phyloP scores from a whole-genome alignment of 345 rosid species.

The Zanthoxylum bungeanum region DNA sequence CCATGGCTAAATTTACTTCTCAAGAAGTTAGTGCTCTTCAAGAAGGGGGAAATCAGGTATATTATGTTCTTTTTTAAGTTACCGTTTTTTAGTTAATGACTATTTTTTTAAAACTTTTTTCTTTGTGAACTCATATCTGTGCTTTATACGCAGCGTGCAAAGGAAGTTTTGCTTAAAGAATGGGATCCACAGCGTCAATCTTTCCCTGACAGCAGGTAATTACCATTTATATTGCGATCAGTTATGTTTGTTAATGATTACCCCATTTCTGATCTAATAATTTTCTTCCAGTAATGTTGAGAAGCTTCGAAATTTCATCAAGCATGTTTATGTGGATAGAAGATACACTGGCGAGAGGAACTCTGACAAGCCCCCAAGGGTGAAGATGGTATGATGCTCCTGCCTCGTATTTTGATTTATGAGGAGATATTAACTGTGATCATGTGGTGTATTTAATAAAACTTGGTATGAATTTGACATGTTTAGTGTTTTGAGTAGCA shows the following conservation, averaged over 20 bases:
- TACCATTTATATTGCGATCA: constrained; percentile 5
- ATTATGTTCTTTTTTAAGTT: not conserved
- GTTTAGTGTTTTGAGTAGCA: not conserved
- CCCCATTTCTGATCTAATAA: constrained; percentile 23
- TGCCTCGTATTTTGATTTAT: constrained; percentile 6
- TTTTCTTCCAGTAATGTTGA: constrained; percentile 65
- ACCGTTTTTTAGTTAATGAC: too few relatives aligned
- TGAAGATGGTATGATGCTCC: constrained; percentile 49
- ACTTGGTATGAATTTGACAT: not conserved
- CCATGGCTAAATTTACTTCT: constrained; percentile 90
- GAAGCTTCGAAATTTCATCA: constrained; percentile 80
- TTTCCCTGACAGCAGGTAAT: constrained; percentile 77
- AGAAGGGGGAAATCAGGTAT: constrained; percentile 97
- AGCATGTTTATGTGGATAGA: constrained; percentile 86
- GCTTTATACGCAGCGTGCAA: constrained; percentile 58
- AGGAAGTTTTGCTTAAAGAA: constrained; percentile 82
- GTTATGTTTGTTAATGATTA: constrained; percentile 2
- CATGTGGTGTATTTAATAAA: not conserved
- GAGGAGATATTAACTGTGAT: not conserved
- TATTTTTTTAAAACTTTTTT: constrained; percentile 1
- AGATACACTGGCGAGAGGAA: constrained; percentile 70
- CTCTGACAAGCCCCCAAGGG: constrained; percentile 78
- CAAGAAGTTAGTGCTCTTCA: constrained; percentile 83
- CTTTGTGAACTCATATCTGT: not conserved
- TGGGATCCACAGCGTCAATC: constrained; percentile 79